Evolutionary conservation across 441 rosid species (phyloP).

Genomic region (Iberis amara): DNA sequence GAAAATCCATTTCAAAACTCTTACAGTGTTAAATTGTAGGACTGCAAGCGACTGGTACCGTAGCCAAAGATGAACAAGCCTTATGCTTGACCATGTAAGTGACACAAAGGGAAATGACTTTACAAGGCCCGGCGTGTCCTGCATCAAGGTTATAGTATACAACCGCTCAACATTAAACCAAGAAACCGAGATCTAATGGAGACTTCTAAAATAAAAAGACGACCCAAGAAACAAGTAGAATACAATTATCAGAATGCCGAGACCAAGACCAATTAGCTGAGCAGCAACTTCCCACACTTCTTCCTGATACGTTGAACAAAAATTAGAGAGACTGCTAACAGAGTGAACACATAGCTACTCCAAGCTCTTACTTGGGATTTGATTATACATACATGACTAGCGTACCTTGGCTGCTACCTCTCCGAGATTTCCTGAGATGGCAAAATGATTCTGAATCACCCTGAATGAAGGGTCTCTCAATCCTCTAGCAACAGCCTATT

Average conservation of each 20-base stretch:
- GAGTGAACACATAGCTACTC: slow-evolving; percentile 10
- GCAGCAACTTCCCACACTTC: slow-evolving; percentile 99
- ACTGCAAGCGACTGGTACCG: slow-evolving; percentile 82
- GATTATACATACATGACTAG: slow-evolving; percentile 4
- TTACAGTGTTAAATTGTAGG: slow-evolving; percentile 65
- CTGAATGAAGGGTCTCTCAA: slow-evolving; percentile 92
- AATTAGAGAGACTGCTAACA: slow-evolving; percentile 14
- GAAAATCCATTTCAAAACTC: slow-evolving; percentile 20
- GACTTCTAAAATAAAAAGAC: slow-evolving; percentile 2
- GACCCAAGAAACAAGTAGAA: slow-evolving; percentile 20
- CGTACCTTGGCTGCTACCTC: slow-evolving; percentile 95
- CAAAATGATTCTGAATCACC: slow-evolving; percentile 91
- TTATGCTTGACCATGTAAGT: slow-evolving; percentile 67
- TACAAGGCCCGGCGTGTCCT: slow-evolving; percentile 89
- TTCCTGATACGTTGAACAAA: slow-evolving; percentile 51
- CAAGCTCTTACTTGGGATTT: slow-evolving; percentile 8
- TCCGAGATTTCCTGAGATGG: slow-evolving; percentile 78
- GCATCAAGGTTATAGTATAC: slow-evolving; percentile 30
- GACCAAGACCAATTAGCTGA: slow-evolving; percentile 78
- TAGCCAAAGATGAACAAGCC: slow-evolving; percentile 85
- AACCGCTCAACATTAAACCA: slow-evolving; percentile 22
- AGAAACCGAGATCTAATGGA: neutral
- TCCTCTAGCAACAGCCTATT: slow-evolving; percentile 93
- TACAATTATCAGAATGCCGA: slow-evolving; percentile 86
- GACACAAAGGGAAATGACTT: slow-evolving; percentile 59